Evolutionary conservation across 202 grass and related monocot genomes (phyloP), one percentile per base, ranked within the genome.

Genomic region (Alloteropsis angusta): DNA sequence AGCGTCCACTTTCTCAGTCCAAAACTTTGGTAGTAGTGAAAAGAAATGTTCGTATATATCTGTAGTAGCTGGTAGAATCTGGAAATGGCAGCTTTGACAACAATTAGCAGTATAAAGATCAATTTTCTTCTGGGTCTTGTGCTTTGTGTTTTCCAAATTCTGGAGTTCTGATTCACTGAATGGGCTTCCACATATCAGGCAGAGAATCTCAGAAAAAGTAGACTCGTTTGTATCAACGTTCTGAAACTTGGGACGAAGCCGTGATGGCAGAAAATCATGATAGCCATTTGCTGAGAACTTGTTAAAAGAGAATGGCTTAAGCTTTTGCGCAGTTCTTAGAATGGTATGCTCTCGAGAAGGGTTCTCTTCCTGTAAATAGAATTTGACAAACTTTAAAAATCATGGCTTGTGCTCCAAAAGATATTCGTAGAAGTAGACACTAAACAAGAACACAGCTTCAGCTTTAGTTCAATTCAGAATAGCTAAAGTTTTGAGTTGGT

Each of bases 281-380:
- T 91, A 96, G n/a, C 83, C 84, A 38, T 93, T 80, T 88, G 57
- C 90, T 46, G 86, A 82, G 45, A 96, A 96, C 85, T 96, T 93
- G 63, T 99, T 96, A 84, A 99, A 96, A 75, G 72, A 81, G 74
- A 99, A 93, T 32, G 92, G 96, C 43, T 88, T 96, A 61, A 99
- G 90, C 82, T 99, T 99, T 82, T 92, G 90, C 47, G 90, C 90
- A 82, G 96, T 96, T 89, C 96, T 91, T 71, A 99, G 78, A 80
- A 99, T 91, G 38, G 90, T 93, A 80, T 91, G 92, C 76, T 99
- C 96, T 64, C 96, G 83, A 67, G 92, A 91, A 72, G 86, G 90
- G 39, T 99, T 96, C 49, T 99, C 96, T 84, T 96, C 90, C 90
- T 99, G 84, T 71, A 53, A 48, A 83, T 54, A 61, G 63, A 78